Evolutionary conservation across 164 flowering plant genomes (phyloP), one percentile per base, ranked within the genome.

Genomic region (Stephania cephalantha): DNA sequence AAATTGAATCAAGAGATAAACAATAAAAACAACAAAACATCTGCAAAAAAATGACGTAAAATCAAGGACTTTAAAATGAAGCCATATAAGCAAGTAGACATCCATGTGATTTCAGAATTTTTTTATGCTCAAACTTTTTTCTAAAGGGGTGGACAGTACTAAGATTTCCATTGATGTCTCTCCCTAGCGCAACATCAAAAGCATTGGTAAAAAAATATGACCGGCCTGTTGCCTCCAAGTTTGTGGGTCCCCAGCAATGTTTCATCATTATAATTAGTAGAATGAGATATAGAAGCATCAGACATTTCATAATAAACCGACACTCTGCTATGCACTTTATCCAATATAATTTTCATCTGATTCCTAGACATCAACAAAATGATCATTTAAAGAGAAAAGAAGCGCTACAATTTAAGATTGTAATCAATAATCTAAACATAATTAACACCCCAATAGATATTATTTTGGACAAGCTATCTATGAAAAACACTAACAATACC

Each of bases 231-330:
- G n/a, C n/a, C n/a, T n/a, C n/a, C n/a, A n/a, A n/a, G n/a, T n/a
- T n/a, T n/a, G n/a, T n/a, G n/a, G n/a, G n/a, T n/a, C n/a, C n/a
- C n/a, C n/a, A n/a, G n/a, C n/a, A n/a, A n/a, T n/a, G n/a, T n/a
- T n/a, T n/a, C n/a, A n/a, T n/a, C n/a, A n/a, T n/a, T n/a, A n/a
- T n/a, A n/a, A n/a, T n/a, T n/a, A n/a, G n/a, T n/a, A n/a, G n/a
- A n/a, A n/a, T n/a, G n/a, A n/a, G n/a, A n/a, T n/a, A n/a, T n/a
- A n/a, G n/a, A n/a, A n/a, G n/a, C n/a, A n/a, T n/a, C n/a, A n/a
- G n/a, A n/a, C n/a, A n/a, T n/a, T n/a, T 95, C 99, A 82, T 90
- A 88, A 81, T 88, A 95, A 78, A 95, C 97, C 15, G 99, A 97
- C 65, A 95, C 82, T 79, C 99, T 87, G 88, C 99, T 95, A 75